phyloP scores from a whole-genome alignment of 2,329 filamentous ascomycete species.

The Scedosporium aurantiacum region DNA sequence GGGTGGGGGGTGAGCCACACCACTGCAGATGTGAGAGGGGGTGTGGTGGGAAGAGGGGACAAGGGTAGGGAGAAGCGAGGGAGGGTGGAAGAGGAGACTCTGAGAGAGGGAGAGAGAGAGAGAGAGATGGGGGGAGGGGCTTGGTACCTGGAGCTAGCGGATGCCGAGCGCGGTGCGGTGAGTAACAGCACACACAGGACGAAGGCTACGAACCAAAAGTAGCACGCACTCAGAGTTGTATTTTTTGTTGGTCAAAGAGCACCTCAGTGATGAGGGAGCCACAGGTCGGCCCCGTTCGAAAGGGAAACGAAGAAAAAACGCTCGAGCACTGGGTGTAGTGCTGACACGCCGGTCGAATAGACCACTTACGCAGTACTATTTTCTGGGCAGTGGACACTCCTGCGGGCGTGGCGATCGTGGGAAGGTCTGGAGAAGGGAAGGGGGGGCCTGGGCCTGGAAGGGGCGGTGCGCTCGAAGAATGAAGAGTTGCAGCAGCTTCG shows the following conservation, averaged over 20 bases:
- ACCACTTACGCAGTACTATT: background rate
- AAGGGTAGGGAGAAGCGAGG: background rate
- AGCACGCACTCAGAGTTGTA: background rate
- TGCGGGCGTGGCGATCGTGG: background rate
- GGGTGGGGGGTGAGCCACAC: background rate
- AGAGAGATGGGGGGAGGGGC: background rate
- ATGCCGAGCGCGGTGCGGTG: conserved; percentile 1
- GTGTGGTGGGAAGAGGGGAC: background rate
- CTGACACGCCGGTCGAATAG: background rate
- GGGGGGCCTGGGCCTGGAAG: background rate
- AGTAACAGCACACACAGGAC: background rate
- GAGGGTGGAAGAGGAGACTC: background rate
- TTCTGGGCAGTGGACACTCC: background rate
- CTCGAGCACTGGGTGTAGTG: background rate
- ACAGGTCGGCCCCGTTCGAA: background rate
- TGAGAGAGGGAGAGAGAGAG: background rate
- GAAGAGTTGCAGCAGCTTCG: background rate
- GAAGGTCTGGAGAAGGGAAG: background rate
- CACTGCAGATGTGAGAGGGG: background rate
- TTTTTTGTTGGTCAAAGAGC: background rate
- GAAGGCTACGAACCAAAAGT: background rate
- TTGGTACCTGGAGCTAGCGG: conserved; percentile 7
- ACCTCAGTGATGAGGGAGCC: background rate
- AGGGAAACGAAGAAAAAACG: background rate
- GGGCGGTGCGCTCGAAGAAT: background rate